A percentile compares a stretch with the other conserved stretches of the same genome.
phyloP scores from a whole-genome alignment of 768 basidiomycete species.

The Fomitopsis pulvina region DNA sequence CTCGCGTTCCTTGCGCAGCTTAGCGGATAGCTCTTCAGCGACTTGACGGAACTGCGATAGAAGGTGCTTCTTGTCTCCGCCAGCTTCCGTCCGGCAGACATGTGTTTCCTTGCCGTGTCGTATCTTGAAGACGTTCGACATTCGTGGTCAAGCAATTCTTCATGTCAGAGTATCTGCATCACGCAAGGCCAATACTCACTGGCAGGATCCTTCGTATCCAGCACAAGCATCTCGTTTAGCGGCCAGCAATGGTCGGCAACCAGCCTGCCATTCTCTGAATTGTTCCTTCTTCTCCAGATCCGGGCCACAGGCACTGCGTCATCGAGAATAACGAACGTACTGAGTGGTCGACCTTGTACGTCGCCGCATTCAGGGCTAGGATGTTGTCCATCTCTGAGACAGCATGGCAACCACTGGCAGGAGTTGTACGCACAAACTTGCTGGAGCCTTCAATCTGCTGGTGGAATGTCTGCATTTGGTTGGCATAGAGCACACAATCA shows the following conservation, averaged over 20 bases:
- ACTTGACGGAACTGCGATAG: constrained; percentile 85
- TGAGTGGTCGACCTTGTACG: constrained; percentile 84
- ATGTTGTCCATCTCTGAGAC: constrained; percentile 82
- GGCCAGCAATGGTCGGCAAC: constrained; percentile 94
- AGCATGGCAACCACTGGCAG: constrained; percentile 90
- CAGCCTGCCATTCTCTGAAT: constrained; percentile 59
- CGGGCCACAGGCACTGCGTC: constrained; percentile 87
- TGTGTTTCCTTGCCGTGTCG: constrained; percentile 89
- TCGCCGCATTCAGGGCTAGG: constrained; percentile 84
- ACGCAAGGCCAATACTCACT: constrained; percentile 41
- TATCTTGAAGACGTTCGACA: constrained; percentile 98
- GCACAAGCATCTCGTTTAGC: constrained; percentile 87
- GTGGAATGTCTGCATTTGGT: constrained; percentile 90
- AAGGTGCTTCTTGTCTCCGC: constrained; percentile 81
- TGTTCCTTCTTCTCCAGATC: constrained; percentile 57
- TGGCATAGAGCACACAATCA: constrained; percentile 89
- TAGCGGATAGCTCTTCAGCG: constrained; percentile 84
- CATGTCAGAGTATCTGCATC: not conserved
- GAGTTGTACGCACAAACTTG: constrained; percentile 88
- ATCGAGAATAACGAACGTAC: constrained; percentile 90
- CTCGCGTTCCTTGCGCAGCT: constrained; percentile 89
- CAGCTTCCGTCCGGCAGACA: constrained; percentile 81
- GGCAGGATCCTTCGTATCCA: constrained; percentile 93
- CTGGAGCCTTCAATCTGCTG: constrained; percentile 89
- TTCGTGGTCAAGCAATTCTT: constrained; percentile 31